Conservation (phyloP, 192 early-diverging fungal genomes). For the Pilobolus umbonatus region DNA sequence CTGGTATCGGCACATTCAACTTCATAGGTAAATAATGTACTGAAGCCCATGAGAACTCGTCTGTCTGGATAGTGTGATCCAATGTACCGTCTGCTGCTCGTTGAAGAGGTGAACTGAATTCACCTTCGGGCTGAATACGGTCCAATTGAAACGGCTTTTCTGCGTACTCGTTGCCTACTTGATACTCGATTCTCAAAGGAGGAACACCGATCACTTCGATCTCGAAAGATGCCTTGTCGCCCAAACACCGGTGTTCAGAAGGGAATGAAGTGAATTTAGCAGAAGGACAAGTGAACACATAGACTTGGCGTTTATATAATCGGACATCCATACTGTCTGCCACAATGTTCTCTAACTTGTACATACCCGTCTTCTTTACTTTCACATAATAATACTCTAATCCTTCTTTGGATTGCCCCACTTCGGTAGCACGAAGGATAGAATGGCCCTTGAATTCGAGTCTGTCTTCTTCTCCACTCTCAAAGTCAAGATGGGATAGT, state of each 20-base stretch:
- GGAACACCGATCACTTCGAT: constrained; percentile 37
- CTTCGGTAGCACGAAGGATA: constrained; percentile 30
- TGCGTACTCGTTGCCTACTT: constrained; percentile 3
- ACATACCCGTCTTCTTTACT: constrained; percentile 33
- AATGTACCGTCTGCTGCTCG: not conserved
- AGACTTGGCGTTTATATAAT: constrained; percentile 28
- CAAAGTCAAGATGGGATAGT: constrained; percentile 31
- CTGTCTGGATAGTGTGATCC: not conserved
- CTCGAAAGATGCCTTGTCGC: constrained; percentile 25
- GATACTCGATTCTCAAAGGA: constrained; percentile 36
- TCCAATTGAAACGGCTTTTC: constrained; percentile 20
- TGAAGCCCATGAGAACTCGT: constrained; percentile 34
- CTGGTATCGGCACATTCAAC: constrained; percentile 31
- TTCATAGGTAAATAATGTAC: constrained; percentile 22
- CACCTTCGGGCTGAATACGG: constrained; percentile 28
- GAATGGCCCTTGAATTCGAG: constrained; percentile 20
- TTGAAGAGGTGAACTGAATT: constrained; percentile 21
- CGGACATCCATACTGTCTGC: constrained; percentile 34
- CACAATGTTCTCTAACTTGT: constrained; percentile 29
- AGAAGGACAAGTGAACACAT: constrained; percentile 36
- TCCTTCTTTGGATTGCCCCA: constrained; percentile 26
- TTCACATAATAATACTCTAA: constrained; percentile 32
- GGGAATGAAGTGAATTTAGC: constrained; percentile 24
- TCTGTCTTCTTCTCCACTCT: constrained; percentile 9
- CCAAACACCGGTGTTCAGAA: constrained; percentile 24